phyloP scores from a whole-genome alignment of 1,139 yeast genomes.

The Suhomyces anneliseae region DNA sequence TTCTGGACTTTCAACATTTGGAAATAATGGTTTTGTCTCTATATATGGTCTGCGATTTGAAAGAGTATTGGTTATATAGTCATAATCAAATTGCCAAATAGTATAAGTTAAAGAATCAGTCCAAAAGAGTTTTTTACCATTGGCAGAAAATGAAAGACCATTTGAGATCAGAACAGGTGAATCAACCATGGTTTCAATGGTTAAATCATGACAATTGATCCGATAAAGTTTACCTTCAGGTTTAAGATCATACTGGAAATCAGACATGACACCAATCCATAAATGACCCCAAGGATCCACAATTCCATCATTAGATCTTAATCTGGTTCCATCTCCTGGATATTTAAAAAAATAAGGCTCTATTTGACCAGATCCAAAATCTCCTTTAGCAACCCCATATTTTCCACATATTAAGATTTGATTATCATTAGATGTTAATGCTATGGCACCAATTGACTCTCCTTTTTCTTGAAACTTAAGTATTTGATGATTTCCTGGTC shows the following conservation, averaged over 20 bases:
- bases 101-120: constrained; percentile 66
- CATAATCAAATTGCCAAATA: constrained; percentile 64
- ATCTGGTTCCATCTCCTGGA: constrained; percentile 33
- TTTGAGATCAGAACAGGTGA: constrained; percentile 57
- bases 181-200: constrained; percentile 33
- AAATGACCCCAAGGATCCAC: constrained; percentile 68
- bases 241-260: constrained; percentile 38
- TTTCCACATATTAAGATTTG: constrained; percentile 52
- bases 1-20: constrained; percentile 43
- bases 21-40: constrained; percentile 35
- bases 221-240: constrained; percentile 48
- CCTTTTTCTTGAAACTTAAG: constrained; percentile 29
- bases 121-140: constrained; percentile 57
- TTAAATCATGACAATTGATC: constrained; percentile 35
- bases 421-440: constrained; percentile 48
- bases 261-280: constrained; percentile 75
- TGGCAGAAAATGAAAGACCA: constrained; percentile 72
- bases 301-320: constrained; percentile 74
- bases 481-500: constrained; percentile 37
- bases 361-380: constrained; percentile 43
- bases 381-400: constrained; percentile 54
- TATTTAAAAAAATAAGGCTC: constrained; percentile 42
- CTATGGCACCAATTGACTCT: constrained; percentile 62
- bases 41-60: constrained; percentile 46
- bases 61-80: constrained; percentile 44